These are phyloP conservation scores for Verticillium albo-atrum DNA, from an alignment of 2,329 filamentous ascomycete species.

Conservation along the genomic window DNA sequence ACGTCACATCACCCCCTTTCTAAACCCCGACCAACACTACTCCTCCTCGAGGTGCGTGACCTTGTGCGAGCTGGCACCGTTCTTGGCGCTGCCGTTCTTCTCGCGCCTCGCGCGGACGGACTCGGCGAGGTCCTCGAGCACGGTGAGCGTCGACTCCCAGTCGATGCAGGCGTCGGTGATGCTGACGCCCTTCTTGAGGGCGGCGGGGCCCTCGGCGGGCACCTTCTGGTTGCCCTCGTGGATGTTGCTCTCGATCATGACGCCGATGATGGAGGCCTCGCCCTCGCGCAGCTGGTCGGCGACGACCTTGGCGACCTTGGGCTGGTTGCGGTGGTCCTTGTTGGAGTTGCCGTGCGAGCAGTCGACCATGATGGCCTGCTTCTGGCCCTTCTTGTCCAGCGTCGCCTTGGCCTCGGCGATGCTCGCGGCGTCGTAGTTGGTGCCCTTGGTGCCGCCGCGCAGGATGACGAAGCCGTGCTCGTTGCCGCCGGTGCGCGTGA, in stretches of 20 bases:
- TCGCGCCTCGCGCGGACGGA: constrained; percentile 73
- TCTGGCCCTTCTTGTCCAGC: constrained; percentile 76
- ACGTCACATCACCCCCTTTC: too few relatives aligned
- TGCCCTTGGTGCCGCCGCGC: constrained; percentile 83
- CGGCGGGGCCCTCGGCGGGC: constrained; percentile 72
- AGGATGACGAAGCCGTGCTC: constrained; percentile 97
- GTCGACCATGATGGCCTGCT: constrained; percentile 93
- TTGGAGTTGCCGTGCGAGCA: constrained; percentile 98
- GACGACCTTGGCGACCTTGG: constrained; percentile 78
- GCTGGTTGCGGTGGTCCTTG: constrained; percentile 97
- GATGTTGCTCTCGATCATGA: constrained; percentile 99
- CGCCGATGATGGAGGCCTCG: constrained; percentile 84
- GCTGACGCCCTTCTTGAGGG: constrained; percentile 81
- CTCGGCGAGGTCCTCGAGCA: constrained; percentile 81
- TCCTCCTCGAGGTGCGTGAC: constrained; percentile 49
- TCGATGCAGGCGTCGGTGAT: constrained; percentile 96
- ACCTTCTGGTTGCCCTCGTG: constrained; percentile 88
- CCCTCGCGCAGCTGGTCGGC: constrained; percentile 83
- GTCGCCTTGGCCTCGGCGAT: constrained; percentile 76
- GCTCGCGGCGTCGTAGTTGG: constrained; percentile 87
- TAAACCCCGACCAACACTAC: constrained; percentile 18
- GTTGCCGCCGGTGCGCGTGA: constrained; percentile 89
- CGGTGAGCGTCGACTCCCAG: constrained; percentile 80
- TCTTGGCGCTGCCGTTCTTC: constrained; percentile 32
- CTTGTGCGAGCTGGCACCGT: constrained; percentile 26